Evolutionary conservation across 2,329 filamentous ascomycete species (phyloP).

Genomic region (Scytalidium sp.): DNA sequence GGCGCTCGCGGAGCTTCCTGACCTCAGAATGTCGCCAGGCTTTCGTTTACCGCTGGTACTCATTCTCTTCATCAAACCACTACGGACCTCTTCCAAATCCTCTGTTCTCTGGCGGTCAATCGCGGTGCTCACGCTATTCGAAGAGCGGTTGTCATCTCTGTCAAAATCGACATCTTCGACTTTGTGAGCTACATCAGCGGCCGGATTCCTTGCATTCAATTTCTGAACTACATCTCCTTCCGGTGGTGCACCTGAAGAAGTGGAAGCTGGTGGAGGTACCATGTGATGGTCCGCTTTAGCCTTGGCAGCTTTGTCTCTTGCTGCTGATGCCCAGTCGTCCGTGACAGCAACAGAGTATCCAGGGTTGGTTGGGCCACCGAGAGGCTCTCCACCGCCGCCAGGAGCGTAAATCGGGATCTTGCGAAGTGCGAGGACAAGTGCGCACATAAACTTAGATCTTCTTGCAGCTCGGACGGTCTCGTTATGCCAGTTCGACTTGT

Average conservation of each 20-base stretch:
- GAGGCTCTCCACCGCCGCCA: slow-evolving; percentile 63
- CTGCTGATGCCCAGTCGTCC: slow-evolving; percentile 62
- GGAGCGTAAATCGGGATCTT: slow-evolving; percentile 84
- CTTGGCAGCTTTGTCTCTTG: slow-evolving; percentile 56
- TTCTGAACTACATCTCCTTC: slow-evolving; percentile 1
- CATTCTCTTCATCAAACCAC: slow-evolving; percentile 23
- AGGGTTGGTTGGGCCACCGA: slow-evolving; percentile 71
- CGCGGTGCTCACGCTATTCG: slow-evolving; percentile 1
- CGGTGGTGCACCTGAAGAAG: slow-evolving; percentile 14
- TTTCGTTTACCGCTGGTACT: slow-evolving; percentile 23
- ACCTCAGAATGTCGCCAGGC: slow-evolving; percentile 18
- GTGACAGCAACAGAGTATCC: slow-evolving; percentile 75
- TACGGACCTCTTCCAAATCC: slow-evolving; percentile 18
- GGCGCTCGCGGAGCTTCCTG: background rate
- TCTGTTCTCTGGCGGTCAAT: slow-evolving; percentile 12
- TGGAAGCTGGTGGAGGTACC: slow-evolving; percentile 41
- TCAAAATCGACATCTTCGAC: slow-evolving; percentile 20
- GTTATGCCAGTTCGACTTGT: slow-evolving; percentile 93
- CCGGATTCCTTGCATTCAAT: slow-evolving; percentile 24
- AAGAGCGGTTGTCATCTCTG: slow-evolving; percentile 14
- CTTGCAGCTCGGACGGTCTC: slow-evolving; percentile 76
- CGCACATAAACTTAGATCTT: slow-evolving; percentile 96
- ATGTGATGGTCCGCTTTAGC: slow-evolving; percentile 65
- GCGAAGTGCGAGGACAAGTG: slow-evolving; percentile 78
- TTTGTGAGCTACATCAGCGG: slow-evolving; percentile 39